These are phyloP conservation scores for Alternaria gaisen DNA, from an alignment of 2,329 filamentous ascomycete species.

Conservation along the genomic window DNA sequence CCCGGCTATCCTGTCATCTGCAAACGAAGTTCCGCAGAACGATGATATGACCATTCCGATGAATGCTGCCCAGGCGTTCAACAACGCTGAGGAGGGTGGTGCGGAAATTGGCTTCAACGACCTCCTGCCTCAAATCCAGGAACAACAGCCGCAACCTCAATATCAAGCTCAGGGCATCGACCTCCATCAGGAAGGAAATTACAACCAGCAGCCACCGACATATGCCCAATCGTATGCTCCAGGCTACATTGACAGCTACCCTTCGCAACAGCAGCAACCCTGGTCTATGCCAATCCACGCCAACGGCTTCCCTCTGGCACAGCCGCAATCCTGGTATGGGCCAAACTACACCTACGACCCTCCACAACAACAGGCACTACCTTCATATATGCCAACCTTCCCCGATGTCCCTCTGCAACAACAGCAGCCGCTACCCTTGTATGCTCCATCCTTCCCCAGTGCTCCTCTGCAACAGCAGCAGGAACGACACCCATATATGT, in stretches of 20 bases:
- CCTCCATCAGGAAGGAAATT: background rate
- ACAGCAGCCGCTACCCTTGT: background rate
- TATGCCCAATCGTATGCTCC: background rate
- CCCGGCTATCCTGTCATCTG: background rate
- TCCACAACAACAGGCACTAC: background rate
- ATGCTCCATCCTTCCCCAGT: background rate
- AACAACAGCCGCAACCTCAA: background rate
- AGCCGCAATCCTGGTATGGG: background rate
- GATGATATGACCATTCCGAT: background rate
- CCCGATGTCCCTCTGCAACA: background rate
- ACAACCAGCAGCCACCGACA: background rate
- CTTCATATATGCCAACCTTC: background rate
- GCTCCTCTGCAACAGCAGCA: background rate
- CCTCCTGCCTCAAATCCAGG: background rate
- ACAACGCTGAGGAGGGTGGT: background rate
- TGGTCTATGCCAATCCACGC: background rate
- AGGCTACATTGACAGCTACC: background rate
- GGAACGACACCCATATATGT: background rate
- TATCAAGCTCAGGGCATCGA: background rate
- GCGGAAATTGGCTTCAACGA: background rate
- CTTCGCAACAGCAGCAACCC: background rate
- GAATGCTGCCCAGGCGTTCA: background rate
- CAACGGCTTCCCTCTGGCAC: too few species aligned
- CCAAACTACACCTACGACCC: background rate
- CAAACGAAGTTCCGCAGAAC: background rate